Conservation (phyloP, 148 eudicot species). For the Persicaria maculosa region DNA sequence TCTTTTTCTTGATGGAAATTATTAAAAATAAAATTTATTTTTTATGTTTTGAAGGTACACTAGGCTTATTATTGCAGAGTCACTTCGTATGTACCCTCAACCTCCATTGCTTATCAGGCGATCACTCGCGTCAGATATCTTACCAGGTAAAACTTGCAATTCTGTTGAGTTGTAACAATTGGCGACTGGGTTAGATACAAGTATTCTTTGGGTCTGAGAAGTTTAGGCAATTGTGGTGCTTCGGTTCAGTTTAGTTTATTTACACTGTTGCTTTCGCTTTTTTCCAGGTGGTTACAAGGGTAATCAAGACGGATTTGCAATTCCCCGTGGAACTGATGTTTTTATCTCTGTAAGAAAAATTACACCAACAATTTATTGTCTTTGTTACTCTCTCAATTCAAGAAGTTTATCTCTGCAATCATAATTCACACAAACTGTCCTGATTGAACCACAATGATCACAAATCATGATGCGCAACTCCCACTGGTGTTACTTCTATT, state of each 20-base stretch:
- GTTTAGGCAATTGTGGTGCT: background rate
- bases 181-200: background rate
- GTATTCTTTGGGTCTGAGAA: background rate
- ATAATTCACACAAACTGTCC: background rate
- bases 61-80: conserved; percentile 79
- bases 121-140: conserved; percentile 60
- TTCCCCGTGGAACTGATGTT: conserved; percentile 89
- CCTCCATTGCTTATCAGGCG: conserved; percentile 98
- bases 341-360: conserved; percentile 68
- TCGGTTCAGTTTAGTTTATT: background rate
- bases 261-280: background rate
- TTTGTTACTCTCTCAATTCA: background rate
- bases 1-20: too few relatives aligned
- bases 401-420: background rate
- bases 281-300: conserved; percentile 79
- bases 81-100: conserved; percentile 91
- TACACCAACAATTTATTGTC: background rate
- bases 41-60: conserved; percentile 46
- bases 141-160: conserved; percentile 56
- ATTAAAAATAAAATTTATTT: background rate
- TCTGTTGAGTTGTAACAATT: too few relatives aligned
- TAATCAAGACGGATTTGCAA: conserved; percentile 58
- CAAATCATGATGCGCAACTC: background rate
- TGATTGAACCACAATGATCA: background rate
- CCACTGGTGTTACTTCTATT: background rate